Evolutionary conservation across 2,329 filamentous ascomycete genomes (phyloP), one percentile per base, ranked within the genome.

Genomic region (Sclerotinia borealis): DNA sequence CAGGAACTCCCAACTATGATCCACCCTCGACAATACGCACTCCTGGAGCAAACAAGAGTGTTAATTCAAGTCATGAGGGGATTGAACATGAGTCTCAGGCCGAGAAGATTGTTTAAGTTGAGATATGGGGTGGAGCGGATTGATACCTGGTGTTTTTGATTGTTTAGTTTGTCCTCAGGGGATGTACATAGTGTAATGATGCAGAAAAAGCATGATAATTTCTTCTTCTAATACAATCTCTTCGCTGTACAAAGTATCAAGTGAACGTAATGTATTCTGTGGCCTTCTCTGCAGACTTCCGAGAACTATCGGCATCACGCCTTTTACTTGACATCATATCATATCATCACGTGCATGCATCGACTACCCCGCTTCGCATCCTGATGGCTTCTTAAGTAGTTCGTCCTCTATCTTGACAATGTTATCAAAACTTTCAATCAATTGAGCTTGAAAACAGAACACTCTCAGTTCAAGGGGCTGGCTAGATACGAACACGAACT

Each of bases 1-100:
- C 54, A 11, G 61, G 61, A 29, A 63, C 61, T 5, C 36, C 47
- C 4, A 63, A 63, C 17, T 63, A 63, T 37, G 61, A 63, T 45
- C 61, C 61, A 0, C 45, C 29, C n/a, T n/a, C 59, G 25, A 31
- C 59, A 34, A 36, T 27, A 36, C 31, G 34, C n/a, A 34, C 54
- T 31, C 37, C 37, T 43, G 52, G 37, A 25, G 39, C 27, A 10
- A 22, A 56, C 15, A 58, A 47, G 2, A 58, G 54, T 47, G n/a
- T n/a, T 7, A 31, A 45, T 13, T 45, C 54, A 13, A 58, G 51
- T 54, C 17, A 43, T 31, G 54, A 58, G 8, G 54, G 29, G 3
- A 34, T 58, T 25, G 54, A 31, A 2, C 11, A 45, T 58, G 39
- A 58, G 27, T n/a, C 15, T 7, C 19, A 34, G 29, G 7, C 27